A percentile compares a stretch with the other conserved stretches of the same genome.
Evolutionary conservation across 768 basidiomycete species (phyloP).

Genomic region (Tulasnella sp.): DNA sequence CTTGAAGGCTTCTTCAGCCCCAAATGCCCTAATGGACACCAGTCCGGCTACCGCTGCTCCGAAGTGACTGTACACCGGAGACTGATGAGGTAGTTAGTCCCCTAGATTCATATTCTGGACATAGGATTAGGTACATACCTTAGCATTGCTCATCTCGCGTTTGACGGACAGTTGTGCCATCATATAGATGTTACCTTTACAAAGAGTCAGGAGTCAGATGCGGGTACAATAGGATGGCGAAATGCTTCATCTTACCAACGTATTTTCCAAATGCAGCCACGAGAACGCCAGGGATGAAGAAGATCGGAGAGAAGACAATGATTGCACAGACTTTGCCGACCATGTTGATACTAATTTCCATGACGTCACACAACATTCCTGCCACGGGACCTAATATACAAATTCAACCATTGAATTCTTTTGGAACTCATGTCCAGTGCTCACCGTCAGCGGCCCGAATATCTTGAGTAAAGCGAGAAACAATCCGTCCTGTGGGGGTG

Average conservation of each 20-base stretch:
- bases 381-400: not conserved
- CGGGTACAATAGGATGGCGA: too few species aligned
- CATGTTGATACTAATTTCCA: slow-evolving; percentile 18
- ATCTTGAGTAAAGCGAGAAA: slow-evolving; percentile 22
- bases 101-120: too few species aligned
- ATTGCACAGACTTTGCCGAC: slow-evolving; percentile 21
- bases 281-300: slow-evolving; percentile 18
- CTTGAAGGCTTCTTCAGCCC: slow-evolving; percentile 27
- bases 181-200: slow-evolving; percentile 25
- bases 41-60: slow-evolving; percentile 28
- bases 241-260: slow-evolving; percentile 22
- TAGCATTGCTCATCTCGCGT: slow-evolving; percentile 31
- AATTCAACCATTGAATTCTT: not conserved
- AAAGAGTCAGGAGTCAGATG: too few species aligned
- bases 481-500: slow-evolving; percentile 22
- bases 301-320: slow-evolving; percentile 18
- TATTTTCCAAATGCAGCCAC: slow-evolving; percentile 24
- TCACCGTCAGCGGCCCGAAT: slow-evolving; percentile 17
- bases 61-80: slow-evolving; percentile 31
- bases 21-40: slow-evolving; percentile 31
- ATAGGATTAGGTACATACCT: slow-evolving; percentile 4
- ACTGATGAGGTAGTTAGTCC: not conserved
- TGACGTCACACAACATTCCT: not conserved
- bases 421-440: not conserved
- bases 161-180: slow-evolving; percentile 31